Conservation (phyloP, 805 yeast species). For the Martiniozyma abietophila region DNA sequence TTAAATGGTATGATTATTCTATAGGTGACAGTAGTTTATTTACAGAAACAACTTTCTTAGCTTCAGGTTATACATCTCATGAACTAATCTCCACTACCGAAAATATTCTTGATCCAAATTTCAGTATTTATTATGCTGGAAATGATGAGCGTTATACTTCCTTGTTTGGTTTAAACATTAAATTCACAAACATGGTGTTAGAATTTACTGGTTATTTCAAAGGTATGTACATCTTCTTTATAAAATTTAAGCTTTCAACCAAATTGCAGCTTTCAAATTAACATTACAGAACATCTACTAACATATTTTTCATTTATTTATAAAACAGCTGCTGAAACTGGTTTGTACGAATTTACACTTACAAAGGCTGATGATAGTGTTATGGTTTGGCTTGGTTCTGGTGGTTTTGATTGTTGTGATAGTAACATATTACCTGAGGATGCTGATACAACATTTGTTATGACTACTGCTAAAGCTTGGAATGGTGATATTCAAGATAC, state of each 20-base stretch:
- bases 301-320: too few relatives aligned
- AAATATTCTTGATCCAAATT: slow-evolving; percentile 6
- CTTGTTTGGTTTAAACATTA: slow-evolving; percentile 8
- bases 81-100: slow-evolving; percentile 5
- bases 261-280: too few relatives aligned
- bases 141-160: not conserved
- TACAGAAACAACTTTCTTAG: slow-evolving; percentile 6
- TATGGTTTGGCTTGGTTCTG: slow-evolving; percentile 26
- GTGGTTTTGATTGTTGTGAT: slow-evolving; percentile 29
- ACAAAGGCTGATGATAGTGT: slow-evolving; percentile 24
- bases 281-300: too few relatives aligned
- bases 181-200: slow-evolving; percentile 9
- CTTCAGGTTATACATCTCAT: slow-evolving; percentile 2
- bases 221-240: too few relatives aligned
- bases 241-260: too few relatives aligned
- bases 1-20: too few relatives aligned
- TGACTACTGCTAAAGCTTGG: slow-evolving; percentile 7
- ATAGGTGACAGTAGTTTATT: too few relatives aligned
- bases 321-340: slow-evolving; percentile 24
- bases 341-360: slow-evolving; percentile 21
- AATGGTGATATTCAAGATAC: slow-evolving; percentile 2
- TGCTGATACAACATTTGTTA: slow-evolving; percentile 8
- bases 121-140: not conserved
- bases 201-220: slow-evolving; percentile 15
- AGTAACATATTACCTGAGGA: slow-evolving; percentile 7